Evolutionary conservation across 192 early-diverging fungal genomes (phyloP).

Genomic region (Lobosporangium transversale): DNA sequence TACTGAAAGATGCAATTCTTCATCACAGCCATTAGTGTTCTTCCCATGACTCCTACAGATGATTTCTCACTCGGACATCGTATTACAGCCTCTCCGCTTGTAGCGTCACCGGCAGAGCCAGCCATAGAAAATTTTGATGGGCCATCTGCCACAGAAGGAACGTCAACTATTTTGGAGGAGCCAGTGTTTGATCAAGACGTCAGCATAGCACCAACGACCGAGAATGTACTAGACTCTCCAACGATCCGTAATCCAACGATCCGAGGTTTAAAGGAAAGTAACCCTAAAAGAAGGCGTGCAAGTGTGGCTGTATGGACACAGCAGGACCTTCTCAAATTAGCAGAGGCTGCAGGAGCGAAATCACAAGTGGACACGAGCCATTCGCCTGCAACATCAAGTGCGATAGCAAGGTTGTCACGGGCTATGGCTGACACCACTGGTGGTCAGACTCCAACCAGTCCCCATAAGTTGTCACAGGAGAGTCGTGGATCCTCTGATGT

Average conservation of each 20-base stretch:
- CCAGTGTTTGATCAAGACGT: slow-evolving; percentile 13
- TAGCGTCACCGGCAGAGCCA: neutral
- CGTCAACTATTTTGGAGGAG: no score
- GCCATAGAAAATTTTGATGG: neutral
- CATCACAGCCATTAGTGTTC: slow-evolving; percentile 25
- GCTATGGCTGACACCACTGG: neutral
- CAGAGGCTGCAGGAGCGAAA: slow-evolving; percentile 55
- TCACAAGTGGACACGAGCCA: slow-evolving; percentile 5
- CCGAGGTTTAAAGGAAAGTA: slow-evolving; percentile 37
- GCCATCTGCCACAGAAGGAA: neutral
- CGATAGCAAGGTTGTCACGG: slow-evolving; percentile 5
- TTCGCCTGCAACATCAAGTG: neutral
- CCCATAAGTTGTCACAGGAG: neutral
- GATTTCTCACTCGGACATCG: slow-evolving; percentile 10
- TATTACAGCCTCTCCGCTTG: neutral
- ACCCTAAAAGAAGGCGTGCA: slow-evolving; percentile 59
- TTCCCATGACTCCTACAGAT: slow-evolving; percentile 17
- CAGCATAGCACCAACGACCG: slow-evolving; percentile 1
- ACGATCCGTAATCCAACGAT: slow-evolving; percentile 47
- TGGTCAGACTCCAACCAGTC: neutral
- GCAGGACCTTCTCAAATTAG: slow-evolving; percentile 71
- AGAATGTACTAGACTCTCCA: slow-evolving; percentile 51
- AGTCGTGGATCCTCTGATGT: neutral
- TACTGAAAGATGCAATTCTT: neutral
- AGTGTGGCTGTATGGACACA: slow-evolving; percentile 87